A percentile compares a stretch with the other conserved stretches of the same genome.
Evolutionary conservation across 2,329 filamentous ascomycete species (phyloP).

Genomic region (Colletotrichum sojae): DNA sequence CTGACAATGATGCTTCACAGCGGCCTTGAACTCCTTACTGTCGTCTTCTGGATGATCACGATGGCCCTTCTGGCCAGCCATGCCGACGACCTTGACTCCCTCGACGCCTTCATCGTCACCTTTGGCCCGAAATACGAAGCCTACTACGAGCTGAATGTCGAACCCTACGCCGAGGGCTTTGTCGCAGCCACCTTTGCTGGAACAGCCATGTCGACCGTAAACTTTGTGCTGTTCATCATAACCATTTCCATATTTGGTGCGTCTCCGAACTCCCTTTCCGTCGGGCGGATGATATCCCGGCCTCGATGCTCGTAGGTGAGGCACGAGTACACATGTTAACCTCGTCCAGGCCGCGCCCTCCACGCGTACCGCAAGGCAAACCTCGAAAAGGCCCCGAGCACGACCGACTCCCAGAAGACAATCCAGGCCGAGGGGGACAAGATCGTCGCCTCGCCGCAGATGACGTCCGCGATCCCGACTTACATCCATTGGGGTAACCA

Average conservation of each 20-base stretch:
- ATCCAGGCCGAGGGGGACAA: constrained; percentile 37
- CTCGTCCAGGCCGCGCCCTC: constrained; percentile 34
- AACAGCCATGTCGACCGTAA: constrained; percentile 36
- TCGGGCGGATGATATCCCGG: not conserved
- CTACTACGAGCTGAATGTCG: constrained; percentile 40
- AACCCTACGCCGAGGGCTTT: constrained; percentile 37
- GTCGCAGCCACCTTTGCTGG: constrained; percentile 41
- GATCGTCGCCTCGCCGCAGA: constrained; percentile 40
- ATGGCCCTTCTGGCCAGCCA: constrained; percentile 41
- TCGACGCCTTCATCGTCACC: constrained; percentile 38
- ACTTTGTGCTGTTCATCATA: constrained; percentile 39
- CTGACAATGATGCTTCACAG: constrained; percentile 13
- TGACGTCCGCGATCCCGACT: constrained; percentile 35
- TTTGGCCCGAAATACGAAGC: constrained; percentile 39
- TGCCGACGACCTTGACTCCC: constrained; percentile 41
- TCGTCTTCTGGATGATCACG: constrained; percentile 42
- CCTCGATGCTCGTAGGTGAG: not conserved
- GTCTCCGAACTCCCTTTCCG: not conserved
- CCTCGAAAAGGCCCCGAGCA: constrained; percentile 36
- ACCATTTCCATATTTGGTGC: constrained; percentile 40
- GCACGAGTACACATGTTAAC: constrained; percentile 10
- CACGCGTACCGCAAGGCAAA: constrained; percentile 35
- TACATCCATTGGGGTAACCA: constrained; percentile 39
- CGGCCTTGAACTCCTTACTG: constrained; percentile 39
- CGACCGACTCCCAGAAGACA: constrained; percentile 33